These are phyloP conservation scores for Collybia nuda DNA, from an alignment of 768 basidiomycete genomes.

Conservation along the genomic window DNA sequence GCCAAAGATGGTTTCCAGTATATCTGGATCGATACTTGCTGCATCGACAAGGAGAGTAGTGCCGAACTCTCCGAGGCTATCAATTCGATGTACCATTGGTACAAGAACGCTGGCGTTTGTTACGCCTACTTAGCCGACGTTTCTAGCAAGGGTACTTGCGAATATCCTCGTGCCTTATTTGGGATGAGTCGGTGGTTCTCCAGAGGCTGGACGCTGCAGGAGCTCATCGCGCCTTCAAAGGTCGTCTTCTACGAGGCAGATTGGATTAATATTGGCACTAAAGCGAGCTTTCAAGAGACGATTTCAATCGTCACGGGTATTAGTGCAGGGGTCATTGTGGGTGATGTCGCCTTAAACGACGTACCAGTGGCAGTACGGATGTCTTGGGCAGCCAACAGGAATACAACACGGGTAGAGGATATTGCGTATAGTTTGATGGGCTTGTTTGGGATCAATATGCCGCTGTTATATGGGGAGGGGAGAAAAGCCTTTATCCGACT, in stretches of 20 bases:
- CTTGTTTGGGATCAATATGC: neutral
- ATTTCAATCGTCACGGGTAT: neutral
- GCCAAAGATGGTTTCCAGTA: neutral
- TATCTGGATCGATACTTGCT: neutral
- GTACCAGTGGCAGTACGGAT: neutral
- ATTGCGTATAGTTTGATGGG: too few relatives aligned
- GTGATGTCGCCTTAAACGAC: neutral
- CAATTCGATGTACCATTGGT: too few relatives aligned
- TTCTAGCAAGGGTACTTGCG: too few relatives aligned
- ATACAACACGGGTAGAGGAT: neutral
- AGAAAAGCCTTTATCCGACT: neutral
- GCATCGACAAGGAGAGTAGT: neutral
- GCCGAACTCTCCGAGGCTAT: neutral
- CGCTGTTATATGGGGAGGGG: conserved; percentile 4
- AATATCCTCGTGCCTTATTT: too few relatives aligned
- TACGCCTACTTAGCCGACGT: neutral
- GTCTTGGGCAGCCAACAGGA: neutral
- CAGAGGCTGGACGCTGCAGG: conserved; percentile 15
- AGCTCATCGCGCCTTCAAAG: neutral
- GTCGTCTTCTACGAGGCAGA: neutral
- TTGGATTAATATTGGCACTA: neutral
- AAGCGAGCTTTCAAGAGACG: neutral
- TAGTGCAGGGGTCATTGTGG: too few relatives aligned
- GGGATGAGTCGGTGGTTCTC: conserved; percentile 23
- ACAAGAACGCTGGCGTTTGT: neutral